Conservation (phyloP, 2,329 filamentous ascomycete species). For the Plenodomus tracheiphilus region DNA sequence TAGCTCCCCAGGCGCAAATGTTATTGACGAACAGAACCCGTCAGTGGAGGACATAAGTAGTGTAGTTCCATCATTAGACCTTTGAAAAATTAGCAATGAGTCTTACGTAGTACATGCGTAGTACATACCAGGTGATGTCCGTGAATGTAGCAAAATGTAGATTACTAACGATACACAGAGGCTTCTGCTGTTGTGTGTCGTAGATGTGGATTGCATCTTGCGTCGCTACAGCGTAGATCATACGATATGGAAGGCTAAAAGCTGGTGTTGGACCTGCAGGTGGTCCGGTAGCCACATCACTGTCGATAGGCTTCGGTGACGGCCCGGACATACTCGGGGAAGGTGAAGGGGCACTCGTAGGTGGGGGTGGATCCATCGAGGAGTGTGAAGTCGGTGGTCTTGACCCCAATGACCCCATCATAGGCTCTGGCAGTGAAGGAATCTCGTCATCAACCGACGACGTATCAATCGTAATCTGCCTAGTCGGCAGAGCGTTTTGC, state of each 20-base stretch:
- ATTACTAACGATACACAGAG: conserved; percentile 93
- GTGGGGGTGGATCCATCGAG: conserved; percentile 82
- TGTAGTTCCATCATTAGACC: conserved; percentile 75
- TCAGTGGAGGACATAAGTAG: conserved; percentile 97
- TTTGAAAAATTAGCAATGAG: conserved; percentile 40
- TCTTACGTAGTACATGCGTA: not conserved
- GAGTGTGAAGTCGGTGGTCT: conserved; percentile 63
- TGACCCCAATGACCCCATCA: conserved; percentile 59
- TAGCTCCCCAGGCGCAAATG: conserved; percentile 81
- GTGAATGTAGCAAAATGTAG: conserved; percentile 97
- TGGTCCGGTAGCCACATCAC: conserved; percentile 53
- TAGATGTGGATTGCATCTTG: conserved; percentile 95
- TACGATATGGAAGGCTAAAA: conserved; percentile 86
- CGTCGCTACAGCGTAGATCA: conserved; percentile 95
- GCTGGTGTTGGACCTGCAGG: conserved; percentile 58
- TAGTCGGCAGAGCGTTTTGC: conserved; percentile 67
- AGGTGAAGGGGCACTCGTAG: conserved; percentile 58
- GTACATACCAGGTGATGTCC: conserved; percentile 80
- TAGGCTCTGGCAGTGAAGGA: conserved; percentile 79
- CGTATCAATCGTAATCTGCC: conserved; percentile 92
- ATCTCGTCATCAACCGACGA: conserved; percentile 85
- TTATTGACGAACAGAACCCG: conserved; percentile 91
- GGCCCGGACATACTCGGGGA: conserved; percentile 56
- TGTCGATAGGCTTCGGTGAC: conserved; percentile 57
- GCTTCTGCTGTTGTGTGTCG: conserved; percentile 94